Evolutionary conservation across 352 stramenopile genomes (phyloP).

Genomic region (Elongisporangium prolatum): DNA sequence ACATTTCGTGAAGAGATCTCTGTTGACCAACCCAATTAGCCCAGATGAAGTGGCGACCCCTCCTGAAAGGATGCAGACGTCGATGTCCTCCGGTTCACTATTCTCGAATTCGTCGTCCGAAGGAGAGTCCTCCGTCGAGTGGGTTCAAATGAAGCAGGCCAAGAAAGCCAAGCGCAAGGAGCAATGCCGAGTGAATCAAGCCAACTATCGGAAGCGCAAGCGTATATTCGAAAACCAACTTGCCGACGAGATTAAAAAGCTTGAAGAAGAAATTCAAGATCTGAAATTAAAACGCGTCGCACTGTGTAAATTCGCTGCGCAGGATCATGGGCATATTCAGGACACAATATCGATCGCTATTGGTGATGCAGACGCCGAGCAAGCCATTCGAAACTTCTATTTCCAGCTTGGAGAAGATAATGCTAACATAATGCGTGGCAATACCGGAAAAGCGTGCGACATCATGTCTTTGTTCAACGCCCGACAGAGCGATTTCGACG

Average conservation of each 20-base stretch:
- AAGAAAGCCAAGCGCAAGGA: constrained; percentile 49
- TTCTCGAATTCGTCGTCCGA: neutral
- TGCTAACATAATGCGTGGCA: neutral
- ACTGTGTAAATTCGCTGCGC: constrained; percentile 1
- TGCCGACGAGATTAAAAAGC: constrained; percentile 17
- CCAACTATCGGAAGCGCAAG: constrained; percentile 54
- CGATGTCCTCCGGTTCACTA: neutral
- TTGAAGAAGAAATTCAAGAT: constrained; percentile 34
- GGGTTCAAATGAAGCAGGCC: neutral
- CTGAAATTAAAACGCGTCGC: constrained; percentile 13
- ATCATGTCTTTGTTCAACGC: constrained; percentile 10
- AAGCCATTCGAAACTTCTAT: constrained; percentile 28
- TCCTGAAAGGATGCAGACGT: neutral
- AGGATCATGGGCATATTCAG: neutral
- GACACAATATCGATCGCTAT: neutral
- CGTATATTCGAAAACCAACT: constrained; percentile 36
- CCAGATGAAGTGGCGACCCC: neutral
- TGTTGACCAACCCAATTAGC: neutral
- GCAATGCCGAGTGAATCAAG: constrained; percentile 58
- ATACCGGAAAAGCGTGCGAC: neutral
- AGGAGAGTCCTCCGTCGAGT: neutral
- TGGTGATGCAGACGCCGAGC: constrained; percentile 9
- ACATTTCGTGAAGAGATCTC: neutral
- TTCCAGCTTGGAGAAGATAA: constrained; percentile 13
- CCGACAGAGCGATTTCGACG: constrained; percentile 34